A percentile compares a stretch with the other conserved stretches of the same genome.
Evolutionary conservation across 2,329 filamentous ascomycete genomes (phyloP).

Genomic region (Alternaria tenuissima): DNA sequence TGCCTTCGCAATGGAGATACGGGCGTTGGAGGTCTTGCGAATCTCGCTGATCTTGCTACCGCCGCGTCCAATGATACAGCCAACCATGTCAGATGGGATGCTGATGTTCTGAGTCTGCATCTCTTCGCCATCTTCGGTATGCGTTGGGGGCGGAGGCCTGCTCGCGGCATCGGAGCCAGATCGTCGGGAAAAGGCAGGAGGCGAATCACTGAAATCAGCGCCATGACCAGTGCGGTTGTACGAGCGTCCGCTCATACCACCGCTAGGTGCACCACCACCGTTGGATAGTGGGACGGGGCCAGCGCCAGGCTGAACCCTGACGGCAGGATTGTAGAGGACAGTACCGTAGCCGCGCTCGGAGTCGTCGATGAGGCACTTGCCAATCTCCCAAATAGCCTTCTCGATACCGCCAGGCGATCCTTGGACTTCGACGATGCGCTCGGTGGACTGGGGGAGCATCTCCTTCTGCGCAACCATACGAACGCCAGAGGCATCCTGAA

Average conservation of each 20-base stretch:
- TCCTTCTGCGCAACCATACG: slow-evolving; percentile 99
- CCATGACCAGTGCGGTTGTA: slow-evolving; percentile 95
- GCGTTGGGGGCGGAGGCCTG: slow-evolving; percentile 79
- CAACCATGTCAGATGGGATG: slow-evolving; percentile 99
- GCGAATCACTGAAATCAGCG: slow-evolving; percentile 91
- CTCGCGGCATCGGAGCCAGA: slow-evolving; percentile 82
- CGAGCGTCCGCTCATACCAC: slow-evolving; percentile 66
- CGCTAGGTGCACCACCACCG: slow-evolving; percentile 61
- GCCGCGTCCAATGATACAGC: slow-evolving; percentile 95
- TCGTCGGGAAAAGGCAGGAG: slow-evolving; percentile 73
- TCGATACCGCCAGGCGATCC: slow-evolving; percentile 95
- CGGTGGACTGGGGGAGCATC: slow-evolving; percentile 98
- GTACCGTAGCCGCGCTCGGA: slow-evolving; percentile 97
- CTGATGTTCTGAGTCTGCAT: slow-evolving; percentile 99
- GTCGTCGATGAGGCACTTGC: slow-evolving; percentile 97
- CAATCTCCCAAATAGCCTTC: slow-evolving; percentile 97
- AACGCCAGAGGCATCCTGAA: slow-evolving; percentile 94
- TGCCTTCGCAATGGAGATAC: slow-evolving; percentile 97
- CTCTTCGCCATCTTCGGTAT: slow-evolving; percentile 96
- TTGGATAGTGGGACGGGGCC: slow-evolving; percentile 62
- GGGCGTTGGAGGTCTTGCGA: slow-evolving; percentile 92
- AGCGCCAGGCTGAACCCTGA: slow-evolving; percentile 76
- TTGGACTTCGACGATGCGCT: slow-evolving; percentile 96
- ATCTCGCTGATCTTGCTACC: slow-evolving; percentile 99
- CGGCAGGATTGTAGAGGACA: slow-evolving; percentile 95